Evolutionary conservation across 495 filamentous ascomycete species (phyloP), one percentile per base, ranked within the genome.

Genomic region (Mycothermus thermophilus): DNA sequence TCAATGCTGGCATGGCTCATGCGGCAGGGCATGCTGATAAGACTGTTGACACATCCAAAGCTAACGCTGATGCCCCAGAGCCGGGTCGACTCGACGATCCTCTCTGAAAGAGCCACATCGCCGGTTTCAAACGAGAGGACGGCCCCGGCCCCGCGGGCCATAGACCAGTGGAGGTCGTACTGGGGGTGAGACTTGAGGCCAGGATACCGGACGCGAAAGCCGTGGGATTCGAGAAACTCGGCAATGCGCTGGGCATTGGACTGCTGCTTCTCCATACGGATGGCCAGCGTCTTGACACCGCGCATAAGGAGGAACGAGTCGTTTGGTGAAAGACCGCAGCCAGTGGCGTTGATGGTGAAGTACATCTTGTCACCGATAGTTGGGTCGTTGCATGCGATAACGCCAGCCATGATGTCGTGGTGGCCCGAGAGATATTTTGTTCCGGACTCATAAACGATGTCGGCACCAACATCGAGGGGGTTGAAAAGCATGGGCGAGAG

Each of bases 1-100:
- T 96, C 92, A 55, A 97, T 97, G 52, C 86, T 94, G 14, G 90
- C 90, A 63, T 97, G 90, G 58, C 92, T 96, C 90, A 97, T 97
- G 40, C 82, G 83, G 47, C 90, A 97, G 8, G 90, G 90, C 90
- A 97, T 93, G 60, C 85, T 93, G 58, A 97, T 97, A 58, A 97
- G 57, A 60, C 82, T 90, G 59, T 97, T 97, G 28, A 97, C 92
- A 58, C 92, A 95, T 23, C 90, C 90, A 54, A 97, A 97, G 45
- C 82, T 90, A 34, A 97, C 90, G 41, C 79, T 85, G 43, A 97
- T 97, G 13, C 80, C 85, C 79, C 86, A 97, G 17, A 97, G 62
- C 43, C 81, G 71, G 3, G 90, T 83, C 23, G 79, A 78, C 62
- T 94, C 92, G 2, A 97, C 90, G 50, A 97, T 93, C 7, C 85